phyloP scores from a whole-genome alignment of 2,329 filamentous ascomycete species.

The Pseudogymnoascus destructans region DNA sequence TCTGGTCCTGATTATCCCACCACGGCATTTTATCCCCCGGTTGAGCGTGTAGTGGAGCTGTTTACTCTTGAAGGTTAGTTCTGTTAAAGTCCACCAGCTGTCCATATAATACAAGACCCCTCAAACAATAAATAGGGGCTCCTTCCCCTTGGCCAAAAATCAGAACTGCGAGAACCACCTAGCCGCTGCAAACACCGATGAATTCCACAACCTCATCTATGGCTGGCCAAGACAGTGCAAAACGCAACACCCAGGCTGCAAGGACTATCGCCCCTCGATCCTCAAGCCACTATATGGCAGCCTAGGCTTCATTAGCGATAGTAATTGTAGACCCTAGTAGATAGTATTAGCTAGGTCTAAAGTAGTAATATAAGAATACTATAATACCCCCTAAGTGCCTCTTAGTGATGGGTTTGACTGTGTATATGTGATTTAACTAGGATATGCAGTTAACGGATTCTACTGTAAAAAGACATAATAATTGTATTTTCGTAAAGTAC shows the following conservation, averaged over 20 bases:
- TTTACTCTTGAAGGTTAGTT: not conserved
- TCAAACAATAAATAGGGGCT: not conserved
- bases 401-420: too few relatives aligned
- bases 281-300: too few relatives aligned
- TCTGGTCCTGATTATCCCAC: not conserved
- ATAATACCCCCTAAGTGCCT: too few relatives aligned
- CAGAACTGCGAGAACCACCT: not conserved
- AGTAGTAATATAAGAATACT: too few relatives aligned
- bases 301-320: too few relatives aligned
- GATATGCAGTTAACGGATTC: too few relatives aligned
- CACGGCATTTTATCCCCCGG: not conserved
- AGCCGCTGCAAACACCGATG: not conserved
- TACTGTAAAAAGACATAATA: too few relatives aligned
- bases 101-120: not conserved
- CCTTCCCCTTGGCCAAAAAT: not conserved
- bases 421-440: too few relatives aligned
- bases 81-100: not conserved
- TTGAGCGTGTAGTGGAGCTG: not conserved
- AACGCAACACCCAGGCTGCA: not conserved
- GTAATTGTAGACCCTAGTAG: too few relatives aligned
- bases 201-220: not conserved
- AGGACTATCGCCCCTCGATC: not conserved
- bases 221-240: not conserved
- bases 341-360: too few relatives aligned
- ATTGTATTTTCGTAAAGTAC: too few relatives aligned